Evolutionary conservation across 345 rosid genomes (phyloP).

Genomic region (Gossypium anomalum): DNA sequence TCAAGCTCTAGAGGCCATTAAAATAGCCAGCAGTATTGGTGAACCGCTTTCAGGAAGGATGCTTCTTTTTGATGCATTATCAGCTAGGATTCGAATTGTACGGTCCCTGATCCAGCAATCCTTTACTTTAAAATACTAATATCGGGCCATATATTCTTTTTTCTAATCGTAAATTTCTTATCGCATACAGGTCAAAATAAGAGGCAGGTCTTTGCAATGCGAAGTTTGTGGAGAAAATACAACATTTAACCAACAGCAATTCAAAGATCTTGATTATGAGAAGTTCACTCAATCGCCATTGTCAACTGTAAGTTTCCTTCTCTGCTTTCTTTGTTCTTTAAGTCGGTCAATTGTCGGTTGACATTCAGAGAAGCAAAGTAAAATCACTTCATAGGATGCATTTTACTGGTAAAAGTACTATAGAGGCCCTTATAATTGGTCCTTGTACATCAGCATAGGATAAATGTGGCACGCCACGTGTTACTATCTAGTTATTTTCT

Average conservation of each 20-base stretch:
- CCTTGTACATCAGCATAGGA: too few species aligned
- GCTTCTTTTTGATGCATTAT: slow-evolving; percentile 91
- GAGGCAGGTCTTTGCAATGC: slow-evolving; percentile 69
- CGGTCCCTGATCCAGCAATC: slow-evolving; percentile 13
- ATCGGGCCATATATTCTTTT: neutral
- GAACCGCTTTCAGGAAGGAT: slow-evolving; percentile 83
- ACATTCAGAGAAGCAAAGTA: neutral
- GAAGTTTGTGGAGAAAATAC: slow-evolving; percentile 72
- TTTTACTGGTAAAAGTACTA: neutral
- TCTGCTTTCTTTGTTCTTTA: slow-evolving; percentile 2
- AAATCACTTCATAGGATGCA: neutral
- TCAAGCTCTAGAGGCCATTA: slow-evolving; percentile 92
- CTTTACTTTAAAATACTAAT: neutral
- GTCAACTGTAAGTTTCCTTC: slow-evolving; percentile 36
- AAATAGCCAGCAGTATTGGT: slow-evolving; percentile 75
- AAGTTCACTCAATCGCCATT: slow-evolving; percentile 77
- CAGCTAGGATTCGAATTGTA: slow-evolving; percentile 78
- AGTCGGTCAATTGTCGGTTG: neutral
- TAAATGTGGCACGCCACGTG: too few species aligned
- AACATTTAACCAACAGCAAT: slow-evolving; percentile 45
- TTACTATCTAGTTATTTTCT: too few species aligned
- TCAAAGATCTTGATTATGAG: slow-evolving; percentile 78
- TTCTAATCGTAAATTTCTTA: slow-evolving; percentile 5
- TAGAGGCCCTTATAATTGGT: too few species aligned
- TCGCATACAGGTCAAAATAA: slow-evolving; percentile 70